Percentiles rank a stretch among this genome's conserved stretches.
These are phyloP conservation scores for Ophiostoma piceae DNA, from an alignment of 2,329 filamentous ascomycete genomes.

Conservation along the genomic window DNA sequence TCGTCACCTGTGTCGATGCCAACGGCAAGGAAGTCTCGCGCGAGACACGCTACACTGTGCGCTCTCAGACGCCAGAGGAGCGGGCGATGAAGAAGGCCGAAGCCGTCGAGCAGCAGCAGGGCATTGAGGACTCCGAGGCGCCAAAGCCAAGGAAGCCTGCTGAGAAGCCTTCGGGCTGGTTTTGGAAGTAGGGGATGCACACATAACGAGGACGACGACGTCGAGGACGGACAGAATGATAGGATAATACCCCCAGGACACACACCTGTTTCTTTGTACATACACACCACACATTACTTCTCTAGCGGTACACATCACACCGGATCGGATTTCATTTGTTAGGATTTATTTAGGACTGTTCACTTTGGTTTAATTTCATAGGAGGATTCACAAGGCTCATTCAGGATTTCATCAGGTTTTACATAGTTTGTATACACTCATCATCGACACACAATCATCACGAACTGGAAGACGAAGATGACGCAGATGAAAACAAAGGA, in stretches of 20 bases:
- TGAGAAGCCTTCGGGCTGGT: constrained; percentile 36
- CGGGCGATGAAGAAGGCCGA: constrained; percentile 7
- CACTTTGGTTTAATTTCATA: neutral
- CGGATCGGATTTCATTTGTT: neutral
- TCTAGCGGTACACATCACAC: neutral
- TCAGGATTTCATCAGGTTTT: neutral
- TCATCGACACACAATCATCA: neutral
- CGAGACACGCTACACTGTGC: constrained; percentile 32
- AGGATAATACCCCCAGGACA: constrained; percentile 9
- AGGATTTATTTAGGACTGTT: neutral
- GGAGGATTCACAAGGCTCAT: neutral
- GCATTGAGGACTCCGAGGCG: neutral
- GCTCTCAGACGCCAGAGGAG: constrained; percentile 19
- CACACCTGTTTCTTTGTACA: neutral
- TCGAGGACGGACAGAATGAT: constrained; percentile 7
- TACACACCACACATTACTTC: neutral
- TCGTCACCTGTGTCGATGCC: constrained; percentile 38
- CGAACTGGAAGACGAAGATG: neutral
- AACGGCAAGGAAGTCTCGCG: constrained; percentile 40
- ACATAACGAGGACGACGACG: neutral
- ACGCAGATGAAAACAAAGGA: neutral
- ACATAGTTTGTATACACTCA: no score
- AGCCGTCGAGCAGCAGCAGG: neutral
- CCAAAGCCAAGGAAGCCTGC: neutral
- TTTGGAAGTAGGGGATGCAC: constrained; percentile 37